Percentiles rank a stretch among this genome's conserved stretches.
phyloP scores from a whole-genome alignment of 1,284 basidiomycete genomes.

The Tetrapyrgos nigripes region DNA sequence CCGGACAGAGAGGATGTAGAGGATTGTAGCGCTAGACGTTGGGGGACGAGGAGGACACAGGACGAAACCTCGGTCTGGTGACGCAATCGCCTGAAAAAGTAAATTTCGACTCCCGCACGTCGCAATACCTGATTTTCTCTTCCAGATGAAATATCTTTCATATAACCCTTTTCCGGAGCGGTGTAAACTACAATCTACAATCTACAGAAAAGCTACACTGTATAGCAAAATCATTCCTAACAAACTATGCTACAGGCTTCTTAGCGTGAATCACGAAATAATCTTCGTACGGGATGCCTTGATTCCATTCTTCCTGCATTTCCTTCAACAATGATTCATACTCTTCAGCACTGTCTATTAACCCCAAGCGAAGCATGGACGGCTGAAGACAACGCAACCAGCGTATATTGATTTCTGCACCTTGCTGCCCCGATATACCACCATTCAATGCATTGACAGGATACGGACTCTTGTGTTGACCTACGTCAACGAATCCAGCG shows the following conservation, averaged over 20 bases:
- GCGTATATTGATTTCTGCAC: neutral
- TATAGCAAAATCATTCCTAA: no score
- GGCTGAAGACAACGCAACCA: neutral
- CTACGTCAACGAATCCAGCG: neutral
- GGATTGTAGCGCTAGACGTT: no score
- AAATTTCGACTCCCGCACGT: no score
- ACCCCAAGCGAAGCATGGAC: neutral
- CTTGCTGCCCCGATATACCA: neutral
- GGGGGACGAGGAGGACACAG: no score
- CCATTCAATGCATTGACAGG: neutral
- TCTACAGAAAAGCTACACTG: no score
- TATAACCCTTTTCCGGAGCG: no score
- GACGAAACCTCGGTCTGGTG: no score
- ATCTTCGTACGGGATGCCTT: neutral
- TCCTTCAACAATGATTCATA: neutral
- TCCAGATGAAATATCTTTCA: no score
- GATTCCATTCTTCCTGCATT: slow-evolving; percentile 2
- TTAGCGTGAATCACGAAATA: neutral
- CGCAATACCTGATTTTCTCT: no score
- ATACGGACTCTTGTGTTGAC: neutral
- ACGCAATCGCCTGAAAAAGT: no score
- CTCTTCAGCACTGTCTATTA: neutral
- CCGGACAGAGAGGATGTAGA: no score
- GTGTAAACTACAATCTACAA: no score
- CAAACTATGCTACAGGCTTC: neutral